phyloP scores from a whole-genome alignment of 495 filamentous ascomycete genomes.

The Aspergillus affinis region DNA sequence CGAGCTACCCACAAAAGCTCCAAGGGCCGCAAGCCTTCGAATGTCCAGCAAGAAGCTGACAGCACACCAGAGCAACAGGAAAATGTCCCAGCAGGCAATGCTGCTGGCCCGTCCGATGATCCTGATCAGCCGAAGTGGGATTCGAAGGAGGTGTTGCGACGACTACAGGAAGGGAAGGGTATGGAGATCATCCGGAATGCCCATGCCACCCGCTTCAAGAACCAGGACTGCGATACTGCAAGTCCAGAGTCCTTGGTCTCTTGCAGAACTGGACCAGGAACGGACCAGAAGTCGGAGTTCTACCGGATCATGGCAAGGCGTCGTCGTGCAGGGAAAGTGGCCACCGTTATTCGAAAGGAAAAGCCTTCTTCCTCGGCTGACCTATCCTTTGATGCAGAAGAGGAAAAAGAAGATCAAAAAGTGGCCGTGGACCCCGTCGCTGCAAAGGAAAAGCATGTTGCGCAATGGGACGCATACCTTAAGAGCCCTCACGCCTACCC shows the following conservation, averaged over 20 bases:
- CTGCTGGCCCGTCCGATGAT: background rate
- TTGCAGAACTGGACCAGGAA: conserved; percentile 26
- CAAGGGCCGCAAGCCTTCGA: background rate
- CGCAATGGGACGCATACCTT: conserved; percentile 19
- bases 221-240: conserved; percentile 8
- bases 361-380: background rate
- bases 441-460: background rate
- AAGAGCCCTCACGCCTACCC: conserved; percentile 18
- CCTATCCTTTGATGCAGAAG: background rate
- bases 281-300: conserved; percentile 15
- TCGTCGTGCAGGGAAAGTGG: conserved; percentile 6
- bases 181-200: conserved; percentile 15
- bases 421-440: background rate
- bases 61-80: background rate
- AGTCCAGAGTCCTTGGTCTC: conserved; percentile 20
- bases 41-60: background rate
- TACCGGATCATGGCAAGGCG: conserved; percentile 16
- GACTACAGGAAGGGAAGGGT: conserved; percentile 5
- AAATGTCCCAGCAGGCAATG: background rate
- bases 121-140: background rate
- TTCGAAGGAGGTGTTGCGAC: conserved; percentile 16
- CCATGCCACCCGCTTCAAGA: conserved; percentile 13
- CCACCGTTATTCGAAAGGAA: background rate
- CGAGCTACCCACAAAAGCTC: background rate
- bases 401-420: background rate